phyloP scores from a whole-genome alignment of 1,284 basidiomycete genomes.

The Earliella scabrosa region DNA sequence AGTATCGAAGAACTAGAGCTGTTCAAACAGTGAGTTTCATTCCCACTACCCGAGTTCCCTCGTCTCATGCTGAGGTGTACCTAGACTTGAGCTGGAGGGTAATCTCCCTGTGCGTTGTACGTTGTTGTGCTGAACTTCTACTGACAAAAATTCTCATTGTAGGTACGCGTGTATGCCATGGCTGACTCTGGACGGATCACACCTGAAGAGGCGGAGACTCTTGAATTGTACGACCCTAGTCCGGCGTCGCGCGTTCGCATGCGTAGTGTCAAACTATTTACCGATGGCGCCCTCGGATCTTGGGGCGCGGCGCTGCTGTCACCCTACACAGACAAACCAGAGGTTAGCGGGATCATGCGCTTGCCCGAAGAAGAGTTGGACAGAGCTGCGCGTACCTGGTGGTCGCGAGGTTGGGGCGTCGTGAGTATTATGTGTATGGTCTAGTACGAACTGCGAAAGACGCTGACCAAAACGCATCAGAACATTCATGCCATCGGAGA shows the following conservation, averaged over 20 bases:
- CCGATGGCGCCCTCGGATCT: constrained; percentile 87
- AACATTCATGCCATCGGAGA: constrained; percentile 94
- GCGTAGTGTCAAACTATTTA: constrained; percentile 84
- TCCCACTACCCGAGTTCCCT: background rate
- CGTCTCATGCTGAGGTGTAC: background rate
- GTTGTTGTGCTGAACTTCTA: background rate
- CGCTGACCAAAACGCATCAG: constrained; percentile 63
- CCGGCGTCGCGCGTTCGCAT: constrained; percentile 66
- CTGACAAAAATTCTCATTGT: background rate
- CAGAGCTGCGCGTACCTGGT: constrained; percentile 30
- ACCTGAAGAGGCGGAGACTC: constrained; percentile 70
- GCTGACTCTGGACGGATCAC: constrained; percentile 57
- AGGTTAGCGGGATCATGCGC: constrained; percentile 72
- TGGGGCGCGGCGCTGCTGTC: constrained; percentile 89
- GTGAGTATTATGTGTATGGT: constrained; percentile 40
- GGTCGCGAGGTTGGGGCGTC: constrained; percentile 71
- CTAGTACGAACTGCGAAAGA: too few species aligned
- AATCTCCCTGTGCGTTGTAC: constrained; percentile 61
- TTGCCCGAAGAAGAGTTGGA: constrained; percentile 13
- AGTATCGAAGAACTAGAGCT: constrained; percentile 61
- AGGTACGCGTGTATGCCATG: constrained; percentile 85
- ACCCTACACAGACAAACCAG: constrained; percentile 83
- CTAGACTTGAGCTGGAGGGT: constrained; percentile 51
- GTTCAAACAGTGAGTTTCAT: constrained; percentile 56
- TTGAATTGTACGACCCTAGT: constrained; percentile 66